Conservation (phyloP, 176 grass and related monocot species). For the Calamus simplicifolius region DNA sequence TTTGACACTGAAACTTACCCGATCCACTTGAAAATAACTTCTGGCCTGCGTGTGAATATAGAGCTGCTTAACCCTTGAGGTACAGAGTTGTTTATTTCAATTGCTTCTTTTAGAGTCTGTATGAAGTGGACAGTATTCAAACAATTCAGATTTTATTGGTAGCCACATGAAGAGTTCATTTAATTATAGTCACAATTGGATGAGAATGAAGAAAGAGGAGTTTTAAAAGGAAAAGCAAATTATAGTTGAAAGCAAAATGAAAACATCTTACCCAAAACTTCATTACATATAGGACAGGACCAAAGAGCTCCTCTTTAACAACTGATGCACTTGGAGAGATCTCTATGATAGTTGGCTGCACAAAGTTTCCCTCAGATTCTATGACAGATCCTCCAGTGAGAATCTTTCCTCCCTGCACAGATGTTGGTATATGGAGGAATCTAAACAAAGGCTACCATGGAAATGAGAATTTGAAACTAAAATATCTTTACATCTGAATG, state of each 20-base stretch:
- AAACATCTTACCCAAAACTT: conserved; percentile 68
- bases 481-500: too few species aligned
- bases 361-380: conserved; percentile 84
- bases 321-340: conserved; percentile 58
- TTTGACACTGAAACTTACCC: conserved; percentile 47
- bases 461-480: too few species aligned
- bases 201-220: neutral
- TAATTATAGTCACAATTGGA: too few species aligned
- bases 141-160: neutral
- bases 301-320: conserved; percentile 97
- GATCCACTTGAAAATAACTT: conserved; percentile 95
- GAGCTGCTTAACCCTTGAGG: conserved; percentile 96
- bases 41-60: conserved; percentile 85
- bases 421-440: neutral
- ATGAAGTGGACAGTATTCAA: conserved; percentile 13
- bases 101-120: conserved; percentile 84
- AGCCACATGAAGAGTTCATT: too few species aligned
- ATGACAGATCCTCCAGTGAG: conserved; percentile 69
- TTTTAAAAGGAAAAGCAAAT: neutral
- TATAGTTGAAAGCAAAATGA: too few species aligned
- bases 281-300: conserved; percentile 94
- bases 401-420: conserved; percentile 79
- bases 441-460: neutral
- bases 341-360: conserved; percentile 85
- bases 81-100: conserved; percentile 96